Conservation (phyloP, 1,139 yeast genomes). For the Candida sp. region DNA sequence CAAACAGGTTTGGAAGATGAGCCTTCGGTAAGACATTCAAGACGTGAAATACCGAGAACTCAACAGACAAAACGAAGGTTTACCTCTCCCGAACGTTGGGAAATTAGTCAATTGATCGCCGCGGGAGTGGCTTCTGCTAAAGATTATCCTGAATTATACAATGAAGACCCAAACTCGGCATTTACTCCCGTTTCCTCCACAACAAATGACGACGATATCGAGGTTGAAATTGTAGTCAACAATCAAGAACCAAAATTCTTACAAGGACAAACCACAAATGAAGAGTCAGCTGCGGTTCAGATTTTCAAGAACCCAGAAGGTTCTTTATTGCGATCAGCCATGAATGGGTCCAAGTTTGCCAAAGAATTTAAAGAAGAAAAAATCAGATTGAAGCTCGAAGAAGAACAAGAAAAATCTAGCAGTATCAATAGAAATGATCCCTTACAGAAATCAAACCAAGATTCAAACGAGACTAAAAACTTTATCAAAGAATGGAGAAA, state of each 20-base stretch:
- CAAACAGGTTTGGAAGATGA: slow-evolving; percentile 50
- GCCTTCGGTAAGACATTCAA: slow-evolving; percentile 14
- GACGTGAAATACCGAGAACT: slow-evolving; percentile 4
- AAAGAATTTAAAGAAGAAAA: slow-evolving; percentile 63
- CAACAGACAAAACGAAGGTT: slow-evolving; percentile 38
- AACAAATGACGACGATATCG: slow-evolving; percentile 33
- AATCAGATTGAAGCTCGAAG: slow-evolving; percentile 46
- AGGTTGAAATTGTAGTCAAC: slow-evolving; percentile 70
- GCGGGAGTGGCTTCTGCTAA: slow-evolving; percentile 71
- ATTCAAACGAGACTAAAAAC: slow-evolving; percentile 9
- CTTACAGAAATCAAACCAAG: slow-evolving; percentile 9
- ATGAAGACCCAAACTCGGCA: slow-evolving; percentile 44
- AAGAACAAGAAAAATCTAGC: slow-evolving; percentile 26
- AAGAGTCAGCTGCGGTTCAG: slow-evolving; percentile 49
- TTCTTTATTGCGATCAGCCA: slow-evolving; percentile 71
- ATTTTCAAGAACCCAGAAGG: slow-evolving; percentile 76
- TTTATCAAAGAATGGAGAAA: slow-evolving; percentile 49
- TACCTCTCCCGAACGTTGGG: slow-evolving; percentile 92
- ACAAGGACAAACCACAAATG: slow-evolving; percentile 46
- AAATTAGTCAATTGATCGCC: slow-evolving; percentile 74
- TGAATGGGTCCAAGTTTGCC: slow-evolving; percentile 70
- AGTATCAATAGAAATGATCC: slow-evolving; percentile 41
- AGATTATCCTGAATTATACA: slow-evolving; percentile 65
- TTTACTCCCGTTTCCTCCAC: slow-evolving; percentile 11
- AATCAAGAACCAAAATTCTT: slow-evolving; percentile 70